Evolutionary conservation across 208 protist species (phyloP), one percentile per base, ranked within the genome.

Genomic region (Lotmaria passim): DNA sequence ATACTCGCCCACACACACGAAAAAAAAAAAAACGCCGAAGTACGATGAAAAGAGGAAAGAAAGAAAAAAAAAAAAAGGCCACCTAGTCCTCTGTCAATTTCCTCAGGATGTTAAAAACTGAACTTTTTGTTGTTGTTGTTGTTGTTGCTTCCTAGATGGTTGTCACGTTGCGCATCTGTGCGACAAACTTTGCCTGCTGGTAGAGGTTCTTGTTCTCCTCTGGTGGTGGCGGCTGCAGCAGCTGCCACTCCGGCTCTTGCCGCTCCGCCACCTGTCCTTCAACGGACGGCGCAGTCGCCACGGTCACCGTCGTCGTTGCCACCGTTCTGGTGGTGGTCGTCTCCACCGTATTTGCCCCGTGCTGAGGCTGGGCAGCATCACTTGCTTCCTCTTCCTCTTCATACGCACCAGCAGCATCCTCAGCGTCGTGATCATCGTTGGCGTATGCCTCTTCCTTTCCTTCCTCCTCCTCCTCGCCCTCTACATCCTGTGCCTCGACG

Each of bases 141-240:
- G 10, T 4, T 24, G 6, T 47, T 10, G 19, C 33, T 30, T 36
- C 17, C 39, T 73, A 75, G 23, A 75, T 69, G 17, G 65, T 41
- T 14, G 46, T 65, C 36, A 73, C 56, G 68, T 50, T 65, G 46
- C 70, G 56, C 79, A 73, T 76, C 52, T 72, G 63, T n/a, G 78
- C 67, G 8, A 88, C 57, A 34, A 73, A 63, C n/a, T 73, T 63
- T 26, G 78, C 78, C 46, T 83, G 63, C 26, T 72, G 68, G 30
- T 81, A 47, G 24, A 79, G 57, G 28, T 44, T 58, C 60, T 58
- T 48, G 62, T 68, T 73, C 50, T 77, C 66, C 24, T 55, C 47
- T 19, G 47, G 46, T 21, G 55, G 46, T 21, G 55, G 64, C 3
- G 63, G 66, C 11, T 69, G 48, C 31, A 71, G 51, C 46, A 75